phyloP scores from a whole-genome alignment of 2,329 filamentous ascomycete genomes.

The Neocatenulostroma microsporum region DNA sequence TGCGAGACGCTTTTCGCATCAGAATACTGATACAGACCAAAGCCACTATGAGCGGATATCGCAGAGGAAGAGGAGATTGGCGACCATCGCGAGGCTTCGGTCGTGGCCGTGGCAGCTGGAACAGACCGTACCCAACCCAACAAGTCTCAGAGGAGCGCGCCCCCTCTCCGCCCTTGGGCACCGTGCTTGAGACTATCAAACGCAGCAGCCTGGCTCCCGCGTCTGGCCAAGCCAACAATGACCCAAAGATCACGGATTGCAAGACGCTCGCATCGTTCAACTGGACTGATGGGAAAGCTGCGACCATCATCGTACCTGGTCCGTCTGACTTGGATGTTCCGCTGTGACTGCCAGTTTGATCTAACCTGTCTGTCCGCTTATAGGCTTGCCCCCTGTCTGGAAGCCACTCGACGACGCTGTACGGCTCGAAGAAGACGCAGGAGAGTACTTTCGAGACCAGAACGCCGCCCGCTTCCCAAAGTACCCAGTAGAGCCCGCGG shows the following conservation, averaged over 20 bases:
- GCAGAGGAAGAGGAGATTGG: background rate
- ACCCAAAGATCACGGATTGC: constrained; percentile 10
- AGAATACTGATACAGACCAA: too few relatives aligned
- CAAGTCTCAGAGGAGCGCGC: background rate
- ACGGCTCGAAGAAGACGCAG: constrained; percentile 39
- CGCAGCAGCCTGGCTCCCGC: constrained; percentile 10
- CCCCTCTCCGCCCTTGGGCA: constrained; percentile 6
- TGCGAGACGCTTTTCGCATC: too few relatives aligned
- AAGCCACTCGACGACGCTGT: constrained; percentile 32
- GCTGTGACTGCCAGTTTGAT: too few relatives aligned
- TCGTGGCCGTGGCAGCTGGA: background rate
- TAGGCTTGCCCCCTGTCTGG: constrained; percentile 46
- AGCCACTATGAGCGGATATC: background rate
- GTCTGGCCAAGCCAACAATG: background rate
- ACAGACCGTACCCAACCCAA: background rate
- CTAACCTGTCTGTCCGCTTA: too few relatives aligned
- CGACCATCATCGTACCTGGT: constrained; percentile 43
- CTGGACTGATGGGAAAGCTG: constrained; percentile 35
- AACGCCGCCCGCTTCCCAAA: constrained; percentile 46
- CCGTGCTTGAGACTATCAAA: constrained; percentile 21
- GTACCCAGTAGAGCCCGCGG: constrained; percentile 46
- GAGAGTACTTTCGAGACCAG: constrained; percentile 46
- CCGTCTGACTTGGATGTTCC: too few relatives aligned
- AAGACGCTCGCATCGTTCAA: constrained; percentile 47
- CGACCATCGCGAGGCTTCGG: background rate